Percentiles rank a stretch among this genome's conserved stretches.
Evolutionary conservation across 345 rosid genomes (phyloP).

Genomic region (Aquilaria sinensis): DNA sequence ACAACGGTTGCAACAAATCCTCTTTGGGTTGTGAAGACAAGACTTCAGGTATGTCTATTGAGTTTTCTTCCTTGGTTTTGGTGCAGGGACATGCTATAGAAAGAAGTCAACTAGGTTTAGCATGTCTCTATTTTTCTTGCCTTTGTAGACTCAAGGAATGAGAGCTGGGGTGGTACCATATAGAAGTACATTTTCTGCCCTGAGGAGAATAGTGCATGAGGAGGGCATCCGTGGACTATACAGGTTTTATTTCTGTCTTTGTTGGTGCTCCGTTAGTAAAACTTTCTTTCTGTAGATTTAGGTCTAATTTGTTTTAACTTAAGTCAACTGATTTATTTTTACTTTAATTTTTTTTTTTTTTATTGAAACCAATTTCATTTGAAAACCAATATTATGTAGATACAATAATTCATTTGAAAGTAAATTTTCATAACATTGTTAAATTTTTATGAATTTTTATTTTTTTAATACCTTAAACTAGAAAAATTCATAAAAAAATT

Average conservation of each 20-base stretch:
- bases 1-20: conserved; percentile 78
- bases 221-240: conserved; percentile 88
- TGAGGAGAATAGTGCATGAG: conserved; percentile 70
- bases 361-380: too few relatives aligned
- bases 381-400: too few relatives aligned
- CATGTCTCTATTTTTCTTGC: conserved; percentile 5
- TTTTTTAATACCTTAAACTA: too few relatives aligned
- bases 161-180: conserved; percentile 61
- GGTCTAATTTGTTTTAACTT: too few relatives aligned
- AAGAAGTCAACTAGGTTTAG: background rate
- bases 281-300: background rate
- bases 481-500: too few relatives aligned
- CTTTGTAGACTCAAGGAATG: conserved; percentile 74
- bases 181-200: conserved; percentile 65
- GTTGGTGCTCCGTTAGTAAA: too few relatives aligned
- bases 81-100: background rate
- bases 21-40: conserved; percentile 94
- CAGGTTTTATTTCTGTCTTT: conserved; percentile 34
- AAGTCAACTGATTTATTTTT: too few relatives aligned
- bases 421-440: too few relatives aligned
- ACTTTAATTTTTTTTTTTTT: too few relatives aligned
- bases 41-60: conserved; percentile 57
- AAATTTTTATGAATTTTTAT: too few relatives aligned
- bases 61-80: background rate
- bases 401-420: too few relatives aligned